These are phyloP conservation scores for Puccinia coronata DNA, from an alignment of 1,284 basidiomycete genomes.

Conservation along the genomic window DNA sequence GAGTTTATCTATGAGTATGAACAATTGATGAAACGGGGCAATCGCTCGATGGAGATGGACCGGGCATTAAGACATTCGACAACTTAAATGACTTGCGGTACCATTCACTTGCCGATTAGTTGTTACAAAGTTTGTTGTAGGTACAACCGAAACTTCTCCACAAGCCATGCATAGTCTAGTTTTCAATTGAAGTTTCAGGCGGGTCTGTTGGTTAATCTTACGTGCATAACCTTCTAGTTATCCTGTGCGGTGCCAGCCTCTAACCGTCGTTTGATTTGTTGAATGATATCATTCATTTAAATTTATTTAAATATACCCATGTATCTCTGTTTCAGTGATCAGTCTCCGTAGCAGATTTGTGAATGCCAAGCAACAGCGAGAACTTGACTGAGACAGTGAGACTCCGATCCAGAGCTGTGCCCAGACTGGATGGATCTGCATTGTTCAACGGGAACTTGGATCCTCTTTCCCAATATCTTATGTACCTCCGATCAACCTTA, in stretches of 20 bases:
- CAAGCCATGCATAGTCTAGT: neutral
- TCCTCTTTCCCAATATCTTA: neutral
- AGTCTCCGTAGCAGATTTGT: neutral
- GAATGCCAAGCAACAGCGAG: neutral
- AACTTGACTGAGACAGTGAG: no score
- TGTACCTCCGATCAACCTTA: neutral
- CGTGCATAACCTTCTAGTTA: neutral
- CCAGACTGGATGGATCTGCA: constrained; percentile 14
- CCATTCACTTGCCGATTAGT: neutral
- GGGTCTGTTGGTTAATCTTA: constrained; percentile 7
- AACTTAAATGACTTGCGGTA: constrained; percentile 9
- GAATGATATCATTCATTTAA: neutral
- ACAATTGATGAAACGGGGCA: constrained; percentile 12
- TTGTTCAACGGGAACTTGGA: neutral
- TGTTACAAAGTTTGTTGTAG: neutral
- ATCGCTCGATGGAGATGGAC: constrained; percentile 1
- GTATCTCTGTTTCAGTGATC: neutral
- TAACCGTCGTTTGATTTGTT: no score
- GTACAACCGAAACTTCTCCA: constrained; percentile 3
- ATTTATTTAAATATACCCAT: neutral
- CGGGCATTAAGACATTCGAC: constrained; percentile 6
- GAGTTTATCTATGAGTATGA: constrained; percentile 10
- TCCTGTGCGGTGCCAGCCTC: constrained; percentile 4
- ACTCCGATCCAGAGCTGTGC: constrained; percentile 1
- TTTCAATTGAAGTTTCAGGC: constrained; percentile 3